Evolutionary conservation across 2,329 filamentous ascomycete species (phyloP).

Genomic region (Pyricularia sp.): DNA sequence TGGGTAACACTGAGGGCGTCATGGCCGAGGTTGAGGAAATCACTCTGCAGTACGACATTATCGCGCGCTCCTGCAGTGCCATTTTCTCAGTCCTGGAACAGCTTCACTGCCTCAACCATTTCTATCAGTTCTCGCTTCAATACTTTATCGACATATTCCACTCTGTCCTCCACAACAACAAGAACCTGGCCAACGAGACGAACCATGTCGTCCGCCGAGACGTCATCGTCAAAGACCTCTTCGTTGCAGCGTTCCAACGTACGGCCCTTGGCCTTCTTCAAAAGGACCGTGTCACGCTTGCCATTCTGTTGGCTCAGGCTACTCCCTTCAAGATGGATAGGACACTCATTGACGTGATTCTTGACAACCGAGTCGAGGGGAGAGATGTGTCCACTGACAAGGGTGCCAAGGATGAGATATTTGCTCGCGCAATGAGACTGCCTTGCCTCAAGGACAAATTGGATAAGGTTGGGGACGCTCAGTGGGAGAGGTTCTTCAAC

Average conservation of each 20-base stretch:
- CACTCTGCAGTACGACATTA: conserved; percentile 84
- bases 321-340: conserved; percentile 96
- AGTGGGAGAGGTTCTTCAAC: conserved; percentile 71
- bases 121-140: conserved; percentile 97
- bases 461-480: conserved; percentile 42
- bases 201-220: conserved; percentile 73
- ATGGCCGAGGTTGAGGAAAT: conserved; percentile 97
- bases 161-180: conserved; percentile 71
- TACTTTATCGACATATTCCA: conserved; percentile 99
- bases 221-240: conserved; percentile 82
- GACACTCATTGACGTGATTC: conserved; percentile 68
- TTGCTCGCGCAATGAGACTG: conserved; percentile 56
- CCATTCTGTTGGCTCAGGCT: conserved; percentile 88
- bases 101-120: conserved; percentile 95
- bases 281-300: conserved; percentile 86
- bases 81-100: conserved; percentile 96
- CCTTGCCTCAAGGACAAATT: conserved; percentile 61
- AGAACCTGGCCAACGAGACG: conserved; percentile 53
- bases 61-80: conserved; percentile 89
- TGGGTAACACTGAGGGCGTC: conserved; percentile 89
- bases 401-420: conserved; percentile 49
- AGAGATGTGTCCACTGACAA: conserved; percentile 63
- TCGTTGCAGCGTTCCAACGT: conserved; percentile 80
- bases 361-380: conserved; percentile 65
- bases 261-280: conserved; percentile 89